phyloP scores from a whole-genome alignment of 768 basidiomycete genomes.

The Mycena metata region DNA sequence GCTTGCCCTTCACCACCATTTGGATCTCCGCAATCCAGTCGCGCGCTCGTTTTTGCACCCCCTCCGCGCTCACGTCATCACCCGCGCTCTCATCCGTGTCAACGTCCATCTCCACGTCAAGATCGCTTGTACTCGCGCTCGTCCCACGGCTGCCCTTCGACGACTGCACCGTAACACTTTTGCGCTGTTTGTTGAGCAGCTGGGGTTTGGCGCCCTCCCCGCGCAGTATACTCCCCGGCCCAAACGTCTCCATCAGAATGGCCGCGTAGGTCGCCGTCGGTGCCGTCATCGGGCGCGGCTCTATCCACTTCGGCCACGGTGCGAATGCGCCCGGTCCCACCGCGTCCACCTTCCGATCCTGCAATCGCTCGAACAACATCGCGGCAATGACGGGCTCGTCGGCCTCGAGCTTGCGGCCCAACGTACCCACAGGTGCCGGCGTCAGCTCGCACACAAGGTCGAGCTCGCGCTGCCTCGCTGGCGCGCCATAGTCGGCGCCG shows the following conservation, averaged over 20 bases:
- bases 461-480: slow-evolving; percentile 10
- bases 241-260: slow-evolving; percentile 29
- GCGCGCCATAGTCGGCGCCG: neutral
- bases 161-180: neutral
- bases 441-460: neutral
- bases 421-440: neutral
- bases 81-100: neutral
- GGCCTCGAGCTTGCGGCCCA: neutral
- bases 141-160: neutral
- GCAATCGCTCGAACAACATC: neutral
- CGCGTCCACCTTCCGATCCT: neutral
- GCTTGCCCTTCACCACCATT: slow-evolving; percentile 27
- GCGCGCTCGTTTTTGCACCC: neutral
- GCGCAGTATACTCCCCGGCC: slow-evolving; percentile 29
- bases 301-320: neutral
- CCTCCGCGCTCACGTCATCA: neutral
- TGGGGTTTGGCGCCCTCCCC: slow-evolving; percentile 31
- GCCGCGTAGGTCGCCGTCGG: slow-evolving; percentile 22
- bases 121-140: neutral
- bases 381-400: neutral
- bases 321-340: neutral
- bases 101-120: slow-evolving; percentile 8
- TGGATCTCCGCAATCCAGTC: slow-evolving; percentile 32
- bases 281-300: slow-evolving; percentile 20
- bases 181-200: neutral